Evolutionary conservation across 2,329 filamentous ascomycete genomes (phyloP).

Genomic region (Xylariaceae sp.): DNA sequence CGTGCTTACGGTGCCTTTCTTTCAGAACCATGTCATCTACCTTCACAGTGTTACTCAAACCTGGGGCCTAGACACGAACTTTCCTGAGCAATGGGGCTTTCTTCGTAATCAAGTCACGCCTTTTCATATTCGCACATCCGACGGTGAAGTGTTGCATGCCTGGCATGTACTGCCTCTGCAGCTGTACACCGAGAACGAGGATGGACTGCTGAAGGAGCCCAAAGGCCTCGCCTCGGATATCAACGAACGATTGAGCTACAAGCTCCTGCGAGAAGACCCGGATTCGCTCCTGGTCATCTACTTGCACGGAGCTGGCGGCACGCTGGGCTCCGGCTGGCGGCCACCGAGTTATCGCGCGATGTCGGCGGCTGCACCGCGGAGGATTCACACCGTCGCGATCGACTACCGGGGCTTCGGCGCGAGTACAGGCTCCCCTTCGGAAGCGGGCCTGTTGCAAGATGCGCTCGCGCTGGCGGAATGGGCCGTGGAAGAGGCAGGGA

Average conservation of each 20-base stretch:
- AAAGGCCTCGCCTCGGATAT: slow-evolving; percentile 31
- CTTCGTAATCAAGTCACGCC: slow-evolving; percentile 68
- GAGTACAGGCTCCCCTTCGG: slow-evolving; percentile 49
- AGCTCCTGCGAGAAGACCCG: slow-evolving; percentile 40
- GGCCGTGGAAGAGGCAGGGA: slow-evolving; percentile 45
- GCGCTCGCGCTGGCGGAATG: slow-evolving; percentile 49
- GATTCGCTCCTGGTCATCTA: slow-evolving; percentile 41
- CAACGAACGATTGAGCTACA: slow-evolving; percentile 34
- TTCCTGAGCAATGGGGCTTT: slow-evolving; percentile 68
- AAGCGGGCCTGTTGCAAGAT: slow-evolving; percentile 50
- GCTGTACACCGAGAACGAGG: slow-evolving; percentile 58
- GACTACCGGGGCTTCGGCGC: slow-evolving; percentile 60
- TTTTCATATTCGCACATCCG: slow-evolving; percentile 61
- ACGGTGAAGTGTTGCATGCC: slow-evolving; percentile 64
- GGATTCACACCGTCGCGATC: slow-evolving; percentile 54
- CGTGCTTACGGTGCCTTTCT: too few relatives aligned
- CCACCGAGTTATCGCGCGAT: slow-evolving; percentile 53
- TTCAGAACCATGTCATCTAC: too few relatives aligned
- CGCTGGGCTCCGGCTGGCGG: slow-evolving; percentile 50
- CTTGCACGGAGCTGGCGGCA: slow-evolving; percentile 54
- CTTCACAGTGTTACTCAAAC: too few relatives aligned
- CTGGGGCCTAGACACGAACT: slow-evolving; percentile 57
- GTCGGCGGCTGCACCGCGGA: slow-evolving; percentile 43
- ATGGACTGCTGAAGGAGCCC: slow-evolving; percentile 36
- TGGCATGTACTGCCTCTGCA: slow-evolving; percentile 74